Base-by-base conservation (phyloP, 805 yeast genomes). In the Saturnispora hagleri region DNA sequence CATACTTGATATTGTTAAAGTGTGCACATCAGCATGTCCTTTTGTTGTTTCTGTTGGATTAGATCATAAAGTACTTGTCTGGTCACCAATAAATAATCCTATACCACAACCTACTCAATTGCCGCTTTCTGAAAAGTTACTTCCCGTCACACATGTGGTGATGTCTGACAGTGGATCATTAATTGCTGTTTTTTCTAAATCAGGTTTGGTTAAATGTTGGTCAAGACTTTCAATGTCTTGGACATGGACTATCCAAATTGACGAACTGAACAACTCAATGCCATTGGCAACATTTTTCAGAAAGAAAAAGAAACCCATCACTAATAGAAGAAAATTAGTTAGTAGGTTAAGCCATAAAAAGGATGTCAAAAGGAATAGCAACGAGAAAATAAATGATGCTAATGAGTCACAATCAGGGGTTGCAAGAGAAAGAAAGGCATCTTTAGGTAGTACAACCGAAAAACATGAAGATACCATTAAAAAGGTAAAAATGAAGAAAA, bases 1-100 rank as follows among this genome's bases (percentile, higher is more conserved):
- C 62, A 66, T 71, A 24, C 68, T 86, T 47, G 95, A 88, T 62
- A 73, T 86, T 4, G 72, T 84, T 34, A 75, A 74, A 52, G 69
- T 85, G 10, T 67, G 73, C n/a, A 76, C 88, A 0, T 81, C 86
- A 13, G 69, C 77, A 13, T 73, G 80, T 49, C 81, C 88, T 3
- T 82, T 85, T 58, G 73, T 86, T 24, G 80, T 86, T 0, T 75
- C 86, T 1, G 75, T 84, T 27, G 91, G 90, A 4, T 69, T 88
- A 61, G 95, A 87, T 59, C 89, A 84, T 58, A 77, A 74, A 53
- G 73, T 87, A 4, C 64, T 80, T 33, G 78, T 86, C 10, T 87
- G 95, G 95, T 82, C 86, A 0, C 89, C 89, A 3, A 62, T 81
- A 51, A 65, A 72, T 1, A 65, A 62, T 20, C 86, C 73, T 41